phyloP scores from a whole-genome alignment of 2,329 filamentous ascomycete genomes.

The Escovopsis sp. region DNA sequence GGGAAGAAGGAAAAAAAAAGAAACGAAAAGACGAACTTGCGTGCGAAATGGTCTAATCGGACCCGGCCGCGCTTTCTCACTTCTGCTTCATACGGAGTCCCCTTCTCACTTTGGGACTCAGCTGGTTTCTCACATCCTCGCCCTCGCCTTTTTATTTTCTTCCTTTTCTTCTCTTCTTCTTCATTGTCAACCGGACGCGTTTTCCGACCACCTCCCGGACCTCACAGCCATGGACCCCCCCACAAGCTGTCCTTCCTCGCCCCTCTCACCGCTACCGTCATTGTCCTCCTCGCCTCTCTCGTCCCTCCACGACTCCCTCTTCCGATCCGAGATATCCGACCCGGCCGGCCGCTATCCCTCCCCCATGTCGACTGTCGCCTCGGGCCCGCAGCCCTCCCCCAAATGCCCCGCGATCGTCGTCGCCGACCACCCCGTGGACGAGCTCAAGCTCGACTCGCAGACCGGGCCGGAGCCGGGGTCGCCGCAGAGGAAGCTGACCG shows the following conservation, averaged over 20 bases:
- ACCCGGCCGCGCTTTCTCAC: slow-evolving; percentile 2
- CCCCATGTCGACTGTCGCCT: slow-evolving; percentile 30
- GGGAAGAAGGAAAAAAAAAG: slow-evolving; percentile 1
- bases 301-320: slow-evolving; percentile 37
- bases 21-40: neutral
- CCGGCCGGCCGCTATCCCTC: slow-evolving; percentile 35
- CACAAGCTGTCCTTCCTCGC: slow-evolving; percentile 14
- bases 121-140: neutral
- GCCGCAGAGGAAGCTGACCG: slow-evolving; percentile 18
- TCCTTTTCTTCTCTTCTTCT: neutral
- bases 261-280: slow-evolving; percentile 13
- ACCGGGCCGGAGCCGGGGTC: slow-evolving; percentile 36
- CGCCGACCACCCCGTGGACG: slow-evolving; percentile 10
- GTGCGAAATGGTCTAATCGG: slow-evolving; percentile 4
- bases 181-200: neutral
- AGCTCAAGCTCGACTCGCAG: slow-evolving; percentile 11
- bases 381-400: slow-evolving; percentile 36
- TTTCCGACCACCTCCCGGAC: neutral
- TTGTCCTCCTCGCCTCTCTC: slow-evolving; percentile 40
- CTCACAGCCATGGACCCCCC: slow-evolving; percentile 11
- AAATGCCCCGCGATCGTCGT: slow-evolving; percentile 25
- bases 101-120: neutral
- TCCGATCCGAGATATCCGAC: slow-evolving; percentile 31
- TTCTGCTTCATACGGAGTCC: neutral
- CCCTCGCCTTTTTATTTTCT: neutral